These are phyloP conservation scores for Bretziella fagacearum DNA, from an alignment of 2,329 filamentous ascomycete genomes.

Conservation along the genomic window DNA sequence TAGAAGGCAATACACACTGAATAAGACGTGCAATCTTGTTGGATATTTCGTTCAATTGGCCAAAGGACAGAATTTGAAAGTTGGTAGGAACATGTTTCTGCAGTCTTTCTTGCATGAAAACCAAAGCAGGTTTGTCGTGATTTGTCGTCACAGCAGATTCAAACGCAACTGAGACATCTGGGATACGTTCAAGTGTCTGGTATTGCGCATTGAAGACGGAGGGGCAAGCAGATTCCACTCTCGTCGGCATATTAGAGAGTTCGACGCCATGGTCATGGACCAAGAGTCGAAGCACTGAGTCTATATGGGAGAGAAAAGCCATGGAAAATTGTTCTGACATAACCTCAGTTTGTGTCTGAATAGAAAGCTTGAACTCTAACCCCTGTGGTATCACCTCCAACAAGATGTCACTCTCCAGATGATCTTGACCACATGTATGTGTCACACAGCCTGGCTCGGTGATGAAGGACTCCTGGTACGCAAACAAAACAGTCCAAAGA, in stretches of 20 bases:
- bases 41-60: conserved; percentile 42
- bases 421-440: conserved; percentile 47
- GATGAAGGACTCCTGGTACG: conserved; percentile 61
- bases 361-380: conserved; percentile 24
- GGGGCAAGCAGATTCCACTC: conserved; percentile 22
- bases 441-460: conserved; percentile 26
- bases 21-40: conserved; percentile 40
- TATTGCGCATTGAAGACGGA: conserved; percentile 33
- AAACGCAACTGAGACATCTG: conserved; percentile 36
- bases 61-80: conserved; percentile 40
- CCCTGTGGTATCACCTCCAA: conserved; percentile 54
- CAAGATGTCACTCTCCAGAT: conserved; percentile 58
- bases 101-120: conserved; percentile 33
- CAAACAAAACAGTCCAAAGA: conserved; percentile 64
- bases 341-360: conserved; percentile 29
- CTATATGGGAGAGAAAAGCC: conserved; percentile 44
- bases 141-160: conserved; percentile 31
- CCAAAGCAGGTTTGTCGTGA: conserved; percentile 43
- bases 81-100: too few relatives aligned
- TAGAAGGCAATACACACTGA: background rate
- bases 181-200: conserved; percentile 20
- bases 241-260: background rate
- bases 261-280: conserved; percentile 18
- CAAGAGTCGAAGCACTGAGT: conserved; percentile 27
- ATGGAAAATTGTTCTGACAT: conserved; percentile 39